Percentiles rank a stretch among this genome's conserved stretches.
Evolutionary conservation across 2,329 filamentous ascomycete species (phyloP).

Genomic region (Paracorniculantispora psalliotae): DNA sequence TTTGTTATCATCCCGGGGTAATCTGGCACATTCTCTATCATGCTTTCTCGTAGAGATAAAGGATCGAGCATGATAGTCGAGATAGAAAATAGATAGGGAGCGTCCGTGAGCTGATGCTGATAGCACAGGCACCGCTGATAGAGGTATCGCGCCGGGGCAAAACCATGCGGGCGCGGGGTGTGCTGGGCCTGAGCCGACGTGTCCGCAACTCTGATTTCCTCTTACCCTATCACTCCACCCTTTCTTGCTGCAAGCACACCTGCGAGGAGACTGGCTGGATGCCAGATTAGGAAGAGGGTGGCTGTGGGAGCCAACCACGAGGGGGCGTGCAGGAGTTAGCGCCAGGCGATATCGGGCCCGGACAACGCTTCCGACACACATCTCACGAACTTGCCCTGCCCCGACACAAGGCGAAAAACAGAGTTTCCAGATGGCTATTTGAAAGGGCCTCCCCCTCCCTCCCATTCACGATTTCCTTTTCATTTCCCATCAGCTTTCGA

Average conservation of each 20-base stretch:
- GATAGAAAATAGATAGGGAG: slow-evolving; percentile 5
- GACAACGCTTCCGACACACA: slow-evolving; percentile 7
- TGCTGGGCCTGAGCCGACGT: slow-evolving; percentile 23
- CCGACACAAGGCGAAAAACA: slow-evolving; percentile 1
- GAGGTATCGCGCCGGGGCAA: neutral
- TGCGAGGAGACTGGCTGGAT: slow-evolving; percentile 5
- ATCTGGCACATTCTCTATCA: neutral
- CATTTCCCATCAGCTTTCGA: neutral
- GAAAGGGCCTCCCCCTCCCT: slow-evolving; percentile 8
- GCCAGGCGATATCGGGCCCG: slow-evolving; percentile 12
- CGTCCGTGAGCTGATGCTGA: neutral
- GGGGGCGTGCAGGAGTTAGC: neutral
- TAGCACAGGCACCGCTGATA: neutral
- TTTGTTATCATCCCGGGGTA: neutral
- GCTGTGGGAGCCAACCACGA: slow-evolving; percentile 3
- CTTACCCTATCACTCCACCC: slow-evolving; percentile 7
- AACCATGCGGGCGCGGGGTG: neutral
- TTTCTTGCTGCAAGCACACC: neutral
- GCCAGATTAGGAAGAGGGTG: slow-evolving; percentile 8
- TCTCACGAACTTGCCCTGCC: neutral
- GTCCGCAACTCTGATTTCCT: neutral
- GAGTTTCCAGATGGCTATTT: slow-evolving; percentile 12
- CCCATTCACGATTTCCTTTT: neutral
- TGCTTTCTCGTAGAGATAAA: neutral
- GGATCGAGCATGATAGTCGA: neutral